These are phyloP conservation scores for Aspergillus ochraceus DNA, from an alignment of 2,329 filamentous ascomycete genomes.

Conservation along the genomic window DNA sequence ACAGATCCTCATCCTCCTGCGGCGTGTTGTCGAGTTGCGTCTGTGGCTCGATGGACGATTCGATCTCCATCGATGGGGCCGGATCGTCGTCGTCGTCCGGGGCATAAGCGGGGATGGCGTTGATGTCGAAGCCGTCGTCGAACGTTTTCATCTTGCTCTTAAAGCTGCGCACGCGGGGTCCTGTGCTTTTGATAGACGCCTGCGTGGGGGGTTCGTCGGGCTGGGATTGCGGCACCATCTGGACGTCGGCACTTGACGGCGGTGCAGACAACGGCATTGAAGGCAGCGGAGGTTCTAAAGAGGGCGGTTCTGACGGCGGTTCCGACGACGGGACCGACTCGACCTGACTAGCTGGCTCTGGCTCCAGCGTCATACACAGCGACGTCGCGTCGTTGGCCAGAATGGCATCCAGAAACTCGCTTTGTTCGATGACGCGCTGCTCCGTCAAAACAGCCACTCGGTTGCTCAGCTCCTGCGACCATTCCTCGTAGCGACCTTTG, in stretches of 20 bases:
- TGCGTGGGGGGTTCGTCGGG: constrained; percentile 18
- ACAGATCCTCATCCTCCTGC: constrained; percentile 53
- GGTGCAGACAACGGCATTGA: not conserved
- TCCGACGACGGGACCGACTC: too few species aligned
- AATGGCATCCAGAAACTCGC: constrained; percentile 88
- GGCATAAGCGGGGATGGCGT: constrained; percentile 38
- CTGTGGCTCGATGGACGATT: constrained; percentile 21
- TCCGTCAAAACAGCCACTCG: constrained; percentile 70
- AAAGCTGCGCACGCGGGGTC: constrained; percentile 29
- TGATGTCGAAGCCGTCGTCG: constrained; percentile 57
- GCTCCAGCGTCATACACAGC: constrained; percentile 65
- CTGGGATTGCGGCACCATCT: constrained; percentile 15
- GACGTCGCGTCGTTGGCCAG: constrained; percentile 73
- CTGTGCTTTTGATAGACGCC: constrained; percentile 20
- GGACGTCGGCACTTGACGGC: constrained; percentile 7
- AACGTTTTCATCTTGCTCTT: constrained; percentile 70
- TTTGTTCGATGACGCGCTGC: constrained; percentile 82
- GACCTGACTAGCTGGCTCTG: constrained; percentile 30
- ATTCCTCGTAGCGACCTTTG: constrained; percentile 59
- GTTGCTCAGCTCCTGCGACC: constrained; percentile 69
- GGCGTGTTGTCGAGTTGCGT: constrained; percentile 27
- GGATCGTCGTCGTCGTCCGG: constrained; percentile 25
- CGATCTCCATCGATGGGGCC: constrained; percentile 21
- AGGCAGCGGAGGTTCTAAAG: too few species aligned
- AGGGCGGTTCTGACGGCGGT: not conserved